phyloP scores from a whole-genome alignment of 306 rosid species.

The Biancaea sappan region DNA sequence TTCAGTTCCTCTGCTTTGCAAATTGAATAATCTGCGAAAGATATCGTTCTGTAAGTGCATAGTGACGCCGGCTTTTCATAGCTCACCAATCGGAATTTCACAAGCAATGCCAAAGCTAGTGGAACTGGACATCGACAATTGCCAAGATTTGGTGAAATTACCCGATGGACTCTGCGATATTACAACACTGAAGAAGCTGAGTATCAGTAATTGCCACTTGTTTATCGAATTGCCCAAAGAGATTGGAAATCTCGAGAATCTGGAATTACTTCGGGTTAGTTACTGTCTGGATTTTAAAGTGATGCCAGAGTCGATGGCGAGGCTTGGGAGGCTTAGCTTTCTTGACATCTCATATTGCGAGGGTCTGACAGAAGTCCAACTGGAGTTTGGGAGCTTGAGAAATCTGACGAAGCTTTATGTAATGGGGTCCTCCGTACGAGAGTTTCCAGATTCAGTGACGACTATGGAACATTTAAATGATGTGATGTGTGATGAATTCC shows the following conservation, averaged over 20 bases:
- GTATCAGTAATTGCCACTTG: constrained; percentile 12
- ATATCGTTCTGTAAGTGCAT: background rate
- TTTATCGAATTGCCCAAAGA: background rate
- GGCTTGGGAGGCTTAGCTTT: background rate
- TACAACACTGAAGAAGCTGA: background rate
- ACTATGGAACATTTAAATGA: background rate
- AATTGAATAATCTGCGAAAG: background rate
- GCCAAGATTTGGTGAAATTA: background rate
- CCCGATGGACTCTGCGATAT: background rate
- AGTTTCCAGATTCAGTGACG: background rate
- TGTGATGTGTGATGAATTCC: background rate
- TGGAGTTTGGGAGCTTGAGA: background rate
- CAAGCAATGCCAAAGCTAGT: background rate
- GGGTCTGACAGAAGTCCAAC: background rate
- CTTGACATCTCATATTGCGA: background rate
- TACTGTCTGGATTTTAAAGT: background rate
- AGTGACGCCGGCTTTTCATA: background rate
- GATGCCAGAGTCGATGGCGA: background rate
- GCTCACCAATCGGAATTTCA: background rate
- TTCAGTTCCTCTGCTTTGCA: background rate
- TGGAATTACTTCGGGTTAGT: background rate
- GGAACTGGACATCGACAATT: constrained; percentile 20
- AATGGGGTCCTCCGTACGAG: background rate
- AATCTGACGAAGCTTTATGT: background rate
- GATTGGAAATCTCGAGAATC: background rate